A percentile compares a stretch with the other conserved stretches of the same genome.
Evolutionary conservation across 1,284 basidiomycete species (phyloP).

Genomic region (Trametes versicolor): DNA sequence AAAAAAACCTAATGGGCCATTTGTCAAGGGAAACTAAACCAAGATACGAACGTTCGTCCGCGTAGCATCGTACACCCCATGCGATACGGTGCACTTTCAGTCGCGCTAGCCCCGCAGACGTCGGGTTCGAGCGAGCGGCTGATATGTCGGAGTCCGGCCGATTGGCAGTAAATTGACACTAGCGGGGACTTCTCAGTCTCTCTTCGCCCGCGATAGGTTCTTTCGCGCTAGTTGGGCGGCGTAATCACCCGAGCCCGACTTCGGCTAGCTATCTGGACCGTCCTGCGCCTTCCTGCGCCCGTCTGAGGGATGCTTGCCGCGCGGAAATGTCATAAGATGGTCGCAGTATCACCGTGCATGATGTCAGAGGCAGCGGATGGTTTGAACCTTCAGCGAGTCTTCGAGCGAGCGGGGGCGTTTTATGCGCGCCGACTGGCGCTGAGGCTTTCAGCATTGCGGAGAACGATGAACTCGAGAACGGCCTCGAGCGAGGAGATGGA

Average conservation of each 20-base stretch:
- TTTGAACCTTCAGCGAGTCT: not conserved
- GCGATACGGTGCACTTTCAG: too few relatives aligned
- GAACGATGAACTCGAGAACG: not conserved
- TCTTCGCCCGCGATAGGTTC: not conserved
- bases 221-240: not conserved
- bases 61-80: too few relatives aligned
- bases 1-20: too few relatives aligned
- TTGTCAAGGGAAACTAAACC: too few relatives aligned
- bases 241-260: not conserved
- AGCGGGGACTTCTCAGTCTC: not conserved
- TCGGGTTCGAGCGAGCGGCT: not conserved
- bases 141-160: not conserved
- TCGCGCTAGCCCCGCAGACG: too few relatives aligned
- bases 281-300: not conserved
- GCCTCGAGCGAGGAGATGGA: not conserved
- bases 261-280: not conserved
- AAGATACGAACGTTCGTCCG: too few relatives aligned
- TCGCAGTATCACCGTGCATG: slow-evolving; percentile 25
- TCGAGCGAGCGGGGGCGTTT: not conserved
- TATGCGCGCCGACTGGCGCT: slow-evolving; percentile 7
- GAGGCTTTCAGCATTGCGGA: not conserved
- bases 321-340: slow-evolving; percentile 4
- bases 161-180: not conserved
- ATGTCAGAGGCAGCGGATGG: slow-evolving; percentile 5
- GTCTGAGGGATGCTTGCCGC: not conserved